Percentiles rank a stretch among this genome's conserved stretches.
Conservation (phyloP, 495 filamentous ascomycete genomes). For the Hypoxylon perforatum region DNA sequence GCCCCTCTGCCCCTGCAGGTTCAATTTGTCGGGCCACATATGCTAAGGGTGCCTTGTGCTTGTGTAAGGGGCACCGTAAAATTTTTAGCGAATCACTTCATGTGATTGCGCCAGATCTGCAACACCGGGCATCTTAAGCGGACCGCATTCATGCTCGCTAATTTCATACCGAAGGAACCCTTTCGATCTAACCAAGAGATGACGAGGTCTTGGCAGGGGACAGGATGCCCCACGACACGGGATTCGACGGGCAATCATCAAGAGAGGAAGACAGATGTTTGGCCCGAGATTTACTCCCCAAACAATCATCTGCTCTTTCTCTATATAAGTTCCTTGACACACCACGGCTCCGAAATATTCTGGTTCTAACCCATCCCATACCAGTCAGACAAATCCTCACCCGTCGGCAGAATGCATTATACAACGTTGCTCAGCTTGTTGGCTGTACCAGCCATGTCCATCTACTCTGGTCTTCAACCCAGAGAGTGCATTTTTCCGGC, state of each 20-base stretch:
- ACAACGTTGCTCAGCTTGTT: constrained; percentile 20
- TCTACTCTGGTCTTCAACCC: constrained; percentile 15
- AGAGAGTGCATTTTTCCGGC: constrained; percentile 37
- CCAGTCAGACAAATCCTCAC: not conserved
- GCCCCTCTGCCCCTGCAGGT: constrained; percentile 20
- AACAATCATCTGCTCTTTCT: not conserved
- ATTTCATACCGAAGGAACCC: constrained; percentile 16
- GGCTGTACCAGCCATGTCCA: constrained; percentile 16
- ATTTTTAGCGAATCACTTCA: constrained; percentile 27
- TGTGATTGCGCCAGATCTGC: constrained; percentile 25
- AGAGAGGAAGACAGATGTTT: constrained; percentile 3
- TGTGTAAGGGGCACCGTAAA: constrained; percentile 10
- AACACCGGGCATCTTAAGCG: constrained; percentile 12
- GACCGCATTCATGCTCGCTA: constrained; percentile 25
- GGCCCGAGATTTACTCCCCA: not conserved
- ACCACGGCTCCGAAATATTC: not conserved
- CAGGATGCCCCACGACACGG: not conserved
- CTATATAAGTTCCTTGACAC: not conserved
- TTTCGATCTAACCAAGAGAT: constrained; percentile 20
- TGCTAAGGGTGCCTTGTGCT: constrained; percentile 14
- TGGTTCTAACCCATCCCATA: not conserved
- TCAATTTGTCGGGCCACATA: constrained; percentile 20
- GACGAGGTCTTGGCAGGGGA: constrained; percentile 33
- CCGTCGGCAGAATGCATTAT: constrained; percentile 16
- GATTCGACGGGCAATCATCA: not conserved